A percentile compares a stretch with the other conserved stretches of the same genome.
Evolutionary conservation across 2,329 filamentous ascomycete species (phyloP).

Genomic region (Diplodia corticola): DNA sequence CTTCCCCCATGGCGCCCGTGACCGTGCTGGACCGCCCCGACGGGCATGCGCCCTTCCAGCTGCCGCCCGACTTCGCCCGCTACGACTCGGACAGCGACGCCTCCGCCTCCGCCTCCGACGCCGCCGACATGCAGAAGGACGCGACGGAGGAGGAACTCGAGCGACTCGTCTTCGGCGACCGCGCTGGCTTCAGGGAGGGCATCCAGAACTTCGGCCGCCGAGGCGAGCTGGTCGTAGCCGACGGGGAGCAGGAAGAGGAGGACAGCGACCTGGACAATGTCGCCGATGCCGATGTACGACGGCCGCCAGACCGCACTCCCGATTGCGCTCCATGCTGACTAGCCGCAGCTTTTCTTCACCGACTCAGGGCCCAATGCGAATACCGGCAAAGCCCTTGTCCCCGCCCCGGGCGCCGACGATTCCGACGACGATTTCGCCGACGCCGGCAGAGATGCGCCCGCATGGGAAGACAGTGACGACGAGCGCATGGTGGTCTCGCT

Average conservation of each 20-base stretch:
- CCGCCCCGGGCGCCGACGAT: slow-evolving; percentile 43
- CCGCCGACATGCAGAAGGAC: slow-evolving; percentile 63
- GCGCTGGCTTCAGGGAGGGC: slow-evolving; percentile 74
- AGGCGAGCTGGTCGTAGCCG: slow-evolving; percentile 35
- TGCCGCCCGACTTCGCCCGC: slow-evolving; percentile 11
- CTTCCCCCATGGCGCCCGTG: slow-evolving; percentile 16
- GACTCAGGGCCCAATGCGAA: slow-evolving; percentile 62
- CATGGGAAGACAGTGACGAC: slow-evolving; percentile 96
- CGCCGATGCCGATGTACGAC: slow-evolving; percentile 68
- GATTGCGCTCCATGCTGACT: not conserved
- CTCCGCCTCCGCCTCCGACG: slow-evolving; percentile 4
- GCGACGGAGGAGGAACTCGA: slow-evolving; percentile 83
- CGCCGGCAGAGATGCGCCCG: slow-evolving; percentile 52
- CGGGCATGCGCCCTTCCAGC: slow-evolving; percentile 4
- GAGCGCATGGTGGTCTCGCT: slow-evolving; percentile 84
- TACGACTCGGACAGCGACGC: not conserved
- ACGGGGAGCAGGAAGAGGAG: slow-evolving; percentile 50
- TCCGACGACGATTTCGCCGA: slow-evolving; percentile 37
- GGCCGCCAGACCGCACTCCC: not conserved
- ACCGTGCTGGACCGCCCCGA: slow-evolving; percentile 12
- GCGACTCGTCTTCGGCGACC: slow-evolving; percentile 83
- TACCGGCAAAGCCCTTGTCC: slow-evolving; percentile 43
- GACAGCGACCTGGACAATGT: slow-evolving; percentile 58
- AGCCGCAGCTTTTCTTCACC: slow-evolving; percentile 70
- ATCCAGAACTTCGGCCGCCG: slow-evolving; percentile 60